Conservation (phyloP, 2,329 filamentous ascomycete species). For the Aspergillus chevalieri region DNA sequence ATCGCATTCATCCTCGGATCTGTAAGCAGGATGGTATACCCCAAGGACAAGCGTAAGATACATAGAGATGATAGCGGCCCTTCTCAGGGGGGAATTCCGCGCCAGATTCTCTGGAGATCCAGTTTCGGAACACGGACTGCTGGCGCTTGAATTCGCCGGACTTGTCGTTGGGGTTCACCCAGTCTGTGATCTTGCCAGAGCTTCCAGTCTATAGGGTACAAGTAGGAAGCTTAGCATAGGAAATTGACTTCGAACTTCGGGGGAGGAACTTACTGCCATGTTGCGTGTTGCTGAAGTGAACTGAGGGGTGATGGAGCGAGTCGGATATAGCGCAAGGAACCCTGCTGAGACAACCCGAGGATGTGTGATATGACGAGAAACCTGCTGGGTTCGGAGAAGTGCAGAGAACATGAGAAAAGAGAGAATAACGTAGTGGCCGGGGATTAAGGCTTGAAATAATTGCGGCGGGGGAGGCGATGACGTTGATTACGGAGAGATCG, state of each 20-base stretch:
- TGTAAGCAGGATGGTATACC: constrained; percentile 32
- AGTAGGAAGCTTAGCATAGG: not conserved
- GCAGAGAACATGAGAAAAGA: constrained; percentile 18
- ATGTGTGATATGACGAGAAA: constrained; percentile 15
- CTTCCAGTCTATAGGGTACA: constrained; percentile 16
- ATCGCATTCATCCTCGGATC: not conserved
- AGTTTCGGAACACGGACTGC: constrained; percentile 73
- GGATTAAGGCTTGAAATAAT: constrained; percentile 1
- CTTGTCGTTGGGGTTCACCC: constrained; percentile 71
- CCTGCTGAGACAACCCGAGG: constrained; percentile 8
- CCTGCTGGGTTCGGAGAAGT: constrained; percentile 14
- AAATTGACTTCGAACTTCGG: not conserved
- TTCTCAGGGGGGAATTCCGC: constrained; percentile 79
- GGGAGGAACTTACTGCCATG: constrained; percentile 27
- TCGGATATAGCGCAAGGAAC: constrained; percentile 8
- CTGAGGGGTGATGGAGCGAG: constrained; percentile 15
- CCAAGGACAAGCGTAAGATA: constrained; percentile 93
- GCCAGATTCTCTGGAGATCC: constrained; percentile 64
- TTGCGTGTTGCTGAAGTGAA: constrained; percentile 15
- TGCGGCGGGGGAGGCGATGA: constrained; percentile 2
- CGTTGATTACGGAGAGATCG: constrained; percentile 14
- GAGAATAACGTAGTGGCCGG: not conserved
- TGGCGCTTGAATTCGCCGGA: constrained; percentile 91
- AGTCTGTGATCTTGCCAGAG: constrained; percentile 64
- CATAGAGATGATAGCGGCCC: constrained; percentile 87